phyloP scores from a whole-genome alignment of 176 grass and related monocot genomes.

The Bolboschoenus planiculmis region DNA sequence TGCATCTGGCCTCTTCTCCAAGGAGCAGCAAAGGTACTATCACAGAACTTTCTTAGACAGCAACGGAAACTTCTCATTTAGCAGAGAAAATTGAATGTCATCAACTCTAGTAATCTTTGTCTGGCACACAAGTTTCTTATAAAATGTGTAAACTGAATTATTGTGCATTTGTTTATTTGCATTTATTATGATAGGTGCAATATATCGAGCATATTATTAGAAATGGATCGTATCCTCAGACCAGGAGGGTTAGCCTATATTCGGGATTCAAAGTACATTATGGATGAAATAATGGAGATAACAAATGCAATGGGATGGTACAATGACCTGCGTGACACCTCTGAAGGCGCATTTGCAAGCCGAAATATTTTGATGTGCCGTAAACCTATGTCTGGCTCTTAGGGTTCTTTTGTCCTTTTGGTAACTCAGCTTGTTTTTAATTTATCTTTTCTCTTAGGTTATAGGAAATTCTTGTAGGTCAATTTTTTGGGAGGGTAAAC shows the following conservation, averaged over 20 bases:
- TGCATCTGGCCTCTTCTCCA: constrained; percentile 43
- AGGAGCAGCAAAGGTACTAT: constrained; percentile 35
- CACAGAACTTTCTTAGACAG: background rate
- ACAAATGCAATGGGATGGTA: constrained; percentile 31
- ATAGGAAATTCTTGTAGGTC: background rate
- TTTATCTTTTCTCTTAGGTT: background rate
- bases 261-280: constrained; percentile 30
- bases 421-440: background rate
- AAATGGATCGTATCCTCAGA: constrained; percentile 39
- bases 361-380: constrained; percentile 29
- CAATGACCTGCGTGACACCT: constrained; percentile 17
- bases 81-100: background rate
- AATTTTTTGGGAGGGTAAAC: background rate
- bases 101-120: background rate
- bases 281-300: constrained; percentile 37
- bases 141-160: background rate
- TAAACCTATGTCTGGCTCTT: constrained; percentile 25
- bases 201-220: constrained; percentile 26
- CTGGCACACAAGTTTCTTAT: background rate
- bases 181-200: constrained; percentile 23
- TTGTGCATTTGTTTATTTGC: background rate
- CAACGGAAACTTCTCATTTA: background rate
- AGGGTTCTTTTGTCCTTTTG: background rate
- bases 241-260: constrained; percentile 34
- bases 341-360: constrained; percentile 31